A percentile compares a stretch with the other conserved stretches of the same genome.
These are phyloP conservation scores for Cetraspora pellucida DNA, from an alignment of 192 early-diverging fungal genomes.

Conservation along the genomic window DNA sequence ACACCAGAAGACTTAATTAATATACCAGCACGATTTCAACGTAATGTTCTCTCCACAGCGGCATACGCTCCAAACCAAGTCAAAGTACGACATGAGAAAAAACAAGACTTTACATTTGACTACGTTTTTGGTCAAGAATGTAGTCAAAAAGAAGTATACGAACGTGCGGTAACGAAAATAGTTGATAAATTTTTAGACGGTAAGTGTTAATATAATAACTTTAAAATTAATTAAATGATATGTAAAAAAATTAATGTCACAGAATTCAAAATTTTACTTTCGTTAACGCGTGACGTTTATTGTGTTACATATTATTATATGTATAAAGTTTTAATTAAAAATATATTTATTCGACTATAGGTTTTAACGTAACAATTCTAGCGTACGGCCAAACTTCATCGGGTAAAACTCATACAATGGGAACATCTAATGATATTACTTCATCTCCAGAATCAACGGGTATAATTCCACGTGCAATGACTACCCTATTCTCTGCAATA, in stretches of 20 bases:
- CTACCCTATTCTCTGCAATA: conserved; percentile 56
- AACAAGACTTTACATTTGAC: conserved; percentile 61
- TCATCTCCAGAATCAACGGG: conserved; percentile 49
- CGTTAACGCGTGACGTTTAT: too few species aligned
- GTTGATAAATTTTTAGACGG: conserved; percentile 54
- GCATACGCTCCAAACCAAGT: conserved; percentile 8
- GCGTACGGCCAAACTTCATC: conserved; percentile 93
- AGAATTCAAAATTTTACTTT: neutral
- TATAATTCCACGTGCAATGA: conserved; percentile 74
- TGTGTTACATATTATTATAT: neutral
- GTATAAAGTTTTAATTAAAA: neutral
- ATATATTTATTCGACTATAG: conserved; percentile 39
- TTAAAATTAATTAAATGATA: neutral
- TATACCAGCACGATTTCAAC: conserved; percentile 10
- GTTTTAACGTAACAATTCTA: conserved; percentile 93
- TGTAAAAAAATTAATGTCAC: neutral
- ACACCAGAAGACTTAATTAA: neutral
- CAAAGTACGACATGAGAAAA: neutral
- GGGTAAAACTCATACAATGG: conserved; percentile 97
- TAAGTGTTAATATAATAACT: conserved; percentile 26
- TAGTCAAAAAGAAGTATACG: conserved; percentile 63
- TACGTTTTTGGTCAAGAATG: conserved; percentile 63
- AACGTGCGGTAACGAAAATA: conserved; percentile 43
- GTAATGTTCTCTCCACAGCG: neutral
- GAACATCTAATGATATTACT: conserved; percentile 56